Evolutionary conservation across 164 flowering plant genomes (phyloP), one percentile per base, ranked within the genome.

Genomic region (Hamamelis virginiana): DNA sequence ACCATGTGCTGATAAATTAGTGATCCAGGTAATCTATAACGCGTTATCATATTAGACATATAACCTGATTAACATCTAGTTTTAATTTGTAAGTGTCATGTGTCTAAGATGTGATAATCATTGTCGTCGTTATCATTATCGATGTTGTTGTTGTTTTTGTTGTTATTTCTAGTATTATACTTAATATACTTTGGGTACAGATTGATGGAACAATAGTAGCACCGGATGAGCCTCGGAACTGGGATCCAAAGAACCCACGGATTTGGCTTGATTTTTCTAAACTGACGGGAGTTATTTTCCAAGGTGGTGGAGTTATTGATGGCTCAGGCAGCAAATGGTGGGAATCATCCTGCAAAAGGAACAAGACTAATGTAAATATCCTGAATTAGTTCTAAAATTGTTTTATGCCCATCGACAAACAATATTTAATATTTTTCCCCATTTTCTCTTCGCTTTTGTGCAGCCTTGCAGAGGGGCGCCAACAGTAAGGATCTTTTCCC

Each of bases 291-390:
- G 91, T 79, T 22, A 5, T 64, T 50, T 86, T 95, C 80, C 98
- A 89, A 78, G 99, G 99, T n/a, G 62, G 46, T n/a, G 99, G 98
- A 46, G 81, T 85, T 25, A 86, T 96, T 74, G 91, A 91, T 79
- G 99, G 98, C 52, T 87, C 96, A 59, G 99, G 99, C 52, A 81
- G 78, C 69, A 87, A 89, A 77, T 95, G 99, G 99, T 95, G 99
- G 98, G 90, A 88, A 50, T 74, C 94, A 38, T 95, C 99, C 64
- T 95, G 99, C 94, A 95, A 91, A 76, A 91, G 59, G 82, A 91
- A 91, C 80, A 91, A 90, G 74, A 14, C 92, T 56, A 88, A 87
- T 75, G 98, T 94, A 83, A 81, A 18, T 65, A 14, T 67, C 23
- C 46, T 55, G 22, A 66, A 16, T 51, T 22, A 33, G 12, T 50